Evolutionary conservation across 148 eudicot genomes (phyloP).

Genomic region (Rhododendron simsii): DNA sequence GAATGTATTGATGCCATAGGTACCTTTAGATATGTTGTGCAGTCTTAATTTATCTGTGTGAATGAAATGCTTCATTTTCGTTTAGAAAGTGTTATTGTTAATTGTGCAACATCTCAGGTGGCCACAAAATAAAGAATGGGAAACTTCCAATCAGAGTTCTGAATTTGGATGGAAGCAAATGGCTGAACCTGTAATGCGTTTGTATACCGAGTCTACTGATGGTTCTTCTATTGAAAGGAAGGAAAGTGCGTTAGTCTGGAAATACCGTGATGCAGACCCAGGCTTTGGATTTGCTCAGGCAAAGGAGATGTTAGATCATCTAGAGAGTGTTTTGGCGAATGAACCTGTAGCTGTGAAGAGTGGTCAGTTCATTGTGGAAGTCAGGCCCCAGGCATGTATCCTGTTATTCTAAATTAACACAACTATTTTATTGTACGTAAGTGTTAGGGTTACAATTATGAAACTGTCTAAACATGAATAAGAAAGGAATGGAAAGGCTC

Average conservation of each 20-base stretch:
- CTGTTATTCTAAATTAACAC: neutral
- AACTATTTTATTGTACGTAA: neutral
- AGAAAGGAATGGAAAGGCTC: neutral
- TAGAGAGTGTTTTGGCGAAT: conserved; percentile 48
- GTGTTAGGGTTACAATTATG: neutral
- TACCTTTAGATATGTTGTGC: neutral
- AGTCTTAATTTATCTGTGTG: neutral
- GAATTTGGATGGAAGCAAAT: conserved; percentile 49
- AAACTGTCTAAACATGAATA: neutral
- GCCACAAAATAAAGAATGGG: conserved; percentile 37
- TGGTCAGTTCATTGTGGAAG: conserved; percentile 43
- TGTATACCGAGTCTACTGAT: conserved; percentile 51
- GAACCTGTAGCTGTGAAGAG: conserved; percentile 53
- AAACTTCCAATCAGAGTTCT: conserved; percentile 18
- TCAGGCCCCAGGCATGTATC: conserved; percentile 31
- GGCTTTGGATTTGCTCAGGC: conserved; percentile 46
- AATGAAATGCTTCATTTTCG: neutral
- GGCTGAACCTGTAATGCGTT: conserved; percentile 45
- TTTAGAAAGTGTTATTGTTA: neutral
- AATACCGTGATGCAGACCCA: conserved; percentile 43
- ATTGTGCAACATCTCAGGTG: conserved; percentile 20
- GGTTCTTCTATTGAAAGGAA: conserved; percentile 47
- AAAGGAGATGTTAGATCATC: conserved; percentile 55
- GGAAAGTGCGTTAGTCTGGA: conserved; percentile 53
- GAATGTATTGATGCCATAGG: neutral